phyloP scores from a whole-genome alignment of 768 basidiomycete species.

The Termitomyces titanicus region DNA sequence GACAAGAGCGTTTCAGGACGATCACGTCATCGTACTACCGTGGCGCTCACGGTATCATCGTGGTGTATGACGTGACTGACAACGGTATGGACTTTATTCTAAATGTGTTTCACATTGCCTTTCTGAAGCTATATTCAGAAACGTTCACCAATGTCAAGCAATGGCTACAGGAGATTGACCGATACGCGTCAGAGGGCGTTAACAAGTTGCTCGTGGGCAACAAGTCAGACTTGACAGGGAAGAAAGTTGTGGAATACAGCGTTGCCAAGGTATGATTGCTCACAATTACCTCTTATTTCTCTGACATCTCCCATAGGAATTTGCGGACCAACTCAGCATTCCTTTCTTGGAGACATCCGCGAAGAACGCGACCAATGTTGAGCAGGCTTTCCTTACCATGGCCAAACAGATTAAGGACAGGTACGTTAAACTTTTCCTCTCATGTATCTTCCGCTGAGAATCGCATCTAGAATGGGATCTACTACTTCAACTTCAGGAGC shows the following conservation, averaged over 20 bases:
- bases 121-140: conserved; percentile 44
- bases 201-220: conserved; percentile 99
- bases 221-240: conserved; percentile 97
- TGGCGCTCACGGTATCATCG: conserved; percentile 96
- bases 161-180: conserved; percentile 90
- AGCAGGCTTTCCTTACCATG: conserved; percentile 99
- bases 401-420: conserved; percentile 95
- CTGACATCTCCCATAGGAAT: conserved; percentile 54
- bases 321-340: conserved; percentile 90
- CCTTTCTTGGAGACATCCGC: conserved; percentile 99
- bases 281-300: background rate
- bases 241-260: conserved; percentile 91
- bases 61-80: conserved; percentile 98
- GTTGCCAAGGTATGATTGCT: conserved; percentile 65
- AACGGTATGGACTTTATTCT: conserved; percentile 49
- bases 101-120: background rate
- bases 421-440: conserved; percentile 32
- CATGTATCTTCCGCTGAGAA: background rate
- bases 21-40: conserved; percentile 99
- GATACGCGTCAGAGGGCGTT: conserved; percentile 96
- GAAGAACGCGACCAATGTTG: conserved; percentile 97
- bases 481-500: conserved; percentile 70
- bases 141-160: conserved; percentile 95
- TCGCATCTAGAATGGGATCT: conserved; percentile 69
- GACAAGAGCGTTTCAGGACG: conserved; percentile 97